These are phyloP conservation scores for Metschnikowia hibisci DNA, from an alignment of 805 yeast genomes.

Conservation along the genomic window DNA sequence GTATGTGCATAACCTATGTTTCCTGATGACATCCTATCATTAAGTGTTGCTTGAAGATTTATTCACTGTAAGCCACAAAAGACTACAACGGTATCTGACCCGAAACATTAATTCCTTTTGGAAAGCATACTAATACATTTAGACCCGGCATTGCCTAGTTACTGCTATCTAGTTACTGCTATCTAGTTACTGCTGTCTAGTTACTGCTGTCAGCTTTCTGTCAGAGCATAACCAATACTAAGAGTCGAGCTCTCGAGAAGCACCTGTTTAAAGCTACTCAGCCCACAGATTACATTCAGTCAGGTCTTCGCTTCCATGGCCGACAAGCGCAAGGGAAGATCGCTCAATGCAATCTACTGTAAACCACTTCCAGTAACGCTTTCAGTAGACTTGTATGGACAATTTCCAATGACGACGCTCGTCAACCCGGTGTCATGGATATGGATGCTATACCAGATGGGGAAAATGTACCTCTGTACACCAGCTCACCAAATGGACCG, in stretches of 20 bases:
- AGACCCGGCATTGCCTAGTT: background rate
- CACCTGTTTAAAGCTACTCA: background rate
- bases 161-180: too few relatives aligned
- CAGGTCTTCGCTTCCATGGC: slow-evolving; percentile 17
- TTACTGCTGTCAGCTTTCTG: too few relatives aligned
- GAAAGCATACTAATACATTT: slow-evolving; percentile 4
- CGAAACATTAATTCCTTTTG: slow-evolving; percentile 3
- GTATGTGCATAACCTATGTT: slow-evolving; percentile 16
- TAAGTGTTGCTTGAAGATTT: slow-evolving; percentile 27
- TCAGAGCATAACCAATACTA: too few relatives aligned
- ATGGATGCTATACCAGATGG: slow-evolving; percentile 38
- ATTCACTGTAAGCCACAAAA: slow-evolving; percentile 62
- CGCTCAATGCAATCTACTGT: slow-evolving; percentile 29
- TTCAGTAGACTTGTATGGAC: slow-evolving; percentile 33
- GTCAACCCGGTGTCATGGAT: slow-evolving; percentile 70
- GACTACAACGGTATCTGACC: slow-evolving; percentile 98
- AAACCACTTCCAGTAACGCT: slow-evolving; percentile 58
- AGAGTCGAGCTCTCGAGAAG: background rate
- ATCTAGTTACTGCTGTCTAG: too few relatives aligned
- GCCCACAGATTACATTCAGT: slow-evolving; percentile 1
- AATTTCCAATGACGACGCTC: slow-evolving; percentile 50
- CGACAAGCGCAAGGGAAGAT: slow-evolving; percentile 29
- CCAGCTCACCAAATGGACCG: slow-evolving; percentile 25
- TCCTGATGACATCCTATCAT: slow-evolving; percentile 21
- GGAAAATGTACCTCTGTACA: slow-evolving; percentile 14